Base-by-base conservation (phyloP, 1,139 yeast genomes). In the Blastobotrys elegans region DNA sequence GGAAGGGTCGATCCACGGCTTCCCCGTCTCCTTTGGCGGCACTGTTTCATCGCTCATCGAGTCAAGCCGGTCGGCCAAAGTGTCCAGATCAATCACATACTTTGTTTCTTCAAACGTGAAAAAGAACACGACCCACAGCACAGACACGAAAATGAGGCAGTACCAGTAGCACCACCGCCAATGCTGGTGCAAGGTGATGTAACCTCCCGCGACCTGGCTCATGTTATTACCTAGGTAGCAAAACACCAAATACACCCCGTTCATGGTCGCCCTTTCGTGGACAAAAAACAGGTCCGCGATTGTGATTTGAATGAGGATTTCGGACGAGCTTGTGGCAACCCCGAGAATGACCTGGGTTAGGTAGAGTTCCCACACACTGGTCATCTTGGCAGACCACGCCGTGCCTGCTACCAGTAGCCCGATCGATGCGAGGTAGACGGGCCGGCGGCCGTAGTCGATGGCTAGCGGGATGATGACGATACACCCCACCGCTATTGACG, bases 111-210 rank as follows among this genome's bases (percentile, higher is more conserved):
- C 79, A 69, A 73, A 65, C 40, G 70, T 67, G 52, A 74, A 57
- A 53, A 66, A 56, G 54, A 75, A 67, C 27, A 73, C 55, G 2
- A 78, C 59, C 40, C 73, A 65, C 48, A 76, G 64, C 4, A 68
- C 73, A 17, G 71, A 76, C 54, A 71, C 71, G 53, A 77, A 70
- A 34, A 80, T 77, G 20, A 75, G 64, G 29, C 55, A 54, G 54
- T 65, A 67, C 57, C 62, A 71, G 55, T 73, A 69, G 10, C 66
- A 68, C 80, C 80, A 75, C 52, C 69, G 58, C 80, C 80, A 76
- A 4, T 77, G 76, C 20, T 69, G 62, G 27, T 70, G 71, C 40
- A 70, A 69, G 40, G 70, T 65, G 50, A 76, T 72, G 54, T 75
- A 75, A 16, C 80, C 80, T 14, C 77, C 75, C 41, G 72, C 64